Evolutionary conservation across 1,284 basidiomycete species (phyloP), one percentile per base, ranked within the genome.

Genomic region (Entoloma clypeatum): DNA sequence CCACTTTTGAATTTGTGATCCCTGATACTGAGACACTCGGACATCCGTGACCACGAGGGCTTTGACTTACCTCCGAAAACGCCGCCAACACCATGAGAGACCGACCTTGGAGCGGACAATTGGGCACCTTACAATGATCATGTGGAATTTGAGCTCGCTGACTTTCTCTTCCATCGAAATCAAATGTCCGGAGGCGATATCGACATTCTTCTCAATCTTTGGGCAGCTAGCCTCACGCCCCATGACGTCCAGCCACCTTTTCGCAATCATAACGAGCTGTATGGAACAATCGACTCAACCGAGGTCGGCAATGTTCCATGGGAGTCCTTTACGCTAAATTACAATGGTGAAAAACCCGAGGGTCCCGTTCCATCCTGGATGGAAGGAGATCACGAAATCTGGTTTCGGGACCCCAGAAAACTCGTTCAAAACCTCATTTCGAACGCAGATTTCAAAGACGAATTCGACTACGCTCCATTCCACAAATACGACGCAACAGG

Each of bases 301-400:
- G 4, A 9, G 7, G 22, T 39, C 10, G 36, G 44, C 3, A 25
- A 39, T 26, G 37, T 39, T 11, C 39, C 44, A 32, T 49, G 47
- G 47, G n/a, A 39, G 29, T 36, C 17, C n/a, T 48, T 48, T 26
- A 17, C 40, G 1, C 18, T 51, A 14, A 11, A 27, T 4, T 48
- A 43, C 25, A 24, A 40, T 14, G 38, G 38, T 9, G 17, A 23
- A 5, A 9, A 37, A 13, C 43, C 48, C 3, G 41, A 38, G 18
- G 38, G 41, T 9, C 13, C 25, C 40, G 47, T 36, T 11, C 47
- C 63, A 5, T 8, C 50, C 0, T 74, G 71, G 71, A 72, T 64
- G 61, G 44, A 38, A 0, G 45, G 52, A 1, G 37, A 49, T 1
- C 68, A 67, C 44, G 55, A 65, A 3, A 53, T 73, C 0, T 69